These are phyloP conservation scores for Erythrophleum ivorense DNA, from an alignment of 331 rosid genomes.

Conservation along the genomic window DNA sequence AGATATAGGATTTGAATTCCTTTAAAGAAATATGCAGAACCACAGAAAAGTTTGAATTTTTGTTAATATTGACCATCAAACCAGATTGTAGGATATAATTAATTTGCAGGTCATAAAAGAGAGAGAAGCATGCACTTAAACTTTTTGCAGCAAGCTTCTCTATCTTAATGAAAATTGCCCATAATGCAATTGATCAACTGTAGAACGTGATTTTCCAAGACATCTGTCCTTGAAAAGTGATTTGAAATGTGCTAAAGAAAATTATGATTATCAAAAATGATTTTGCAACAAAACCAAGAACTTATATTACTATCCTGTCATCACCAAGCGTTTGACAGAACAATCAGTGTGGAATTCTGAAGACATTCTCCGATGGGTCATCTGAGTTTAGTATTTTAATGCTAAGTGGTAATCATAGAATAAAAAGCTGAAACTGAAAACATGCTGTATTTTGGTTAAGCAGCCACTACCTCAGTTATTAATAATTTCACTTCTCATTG, in stretches of 20 bases:
- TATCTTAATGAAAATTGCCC: neutral
- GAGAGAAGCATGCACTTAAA: constrained; percentile 3
- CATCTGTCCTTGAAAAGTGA: neutral
- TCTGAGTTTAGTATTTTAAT: no score
- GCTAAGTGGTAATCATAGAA: neutral
- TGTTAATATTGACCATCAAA: constrained; percentile 13
- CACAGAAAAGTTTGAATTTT: constrained; percentile 15
- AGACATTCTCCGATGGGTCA: neutral
- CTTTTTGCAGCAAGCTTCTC: constrained; percentile 2
- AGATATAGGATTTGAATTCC: constrained; percentile 10
- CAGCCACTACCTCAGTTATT: neutral
- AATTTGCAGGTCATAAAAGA: neutral
- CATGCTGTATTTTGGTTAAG: neutral
- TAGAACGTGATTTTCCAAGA: constrained; percentile 3
- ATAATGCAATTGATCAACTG: neutral
- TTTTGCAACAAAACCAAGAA: constrained; percentile 14
- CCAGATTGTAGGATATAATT: neutral
- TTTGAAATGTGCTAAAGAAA: neutral
- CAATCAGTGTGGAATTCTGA: neutral
- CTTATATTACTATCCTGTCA: neutral
- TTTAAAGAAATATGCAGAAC: constrained; percentile 32
- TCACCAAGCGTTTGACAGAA: constrained; percentile 16
- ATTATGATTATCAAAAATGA: neutral
- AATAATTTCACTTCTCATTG: neutral
- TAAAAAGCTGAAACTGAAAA: neutral